Base-by-base conservation (phyloP, 306 rosid genomes). In the Vigna trinervia region DNA sequence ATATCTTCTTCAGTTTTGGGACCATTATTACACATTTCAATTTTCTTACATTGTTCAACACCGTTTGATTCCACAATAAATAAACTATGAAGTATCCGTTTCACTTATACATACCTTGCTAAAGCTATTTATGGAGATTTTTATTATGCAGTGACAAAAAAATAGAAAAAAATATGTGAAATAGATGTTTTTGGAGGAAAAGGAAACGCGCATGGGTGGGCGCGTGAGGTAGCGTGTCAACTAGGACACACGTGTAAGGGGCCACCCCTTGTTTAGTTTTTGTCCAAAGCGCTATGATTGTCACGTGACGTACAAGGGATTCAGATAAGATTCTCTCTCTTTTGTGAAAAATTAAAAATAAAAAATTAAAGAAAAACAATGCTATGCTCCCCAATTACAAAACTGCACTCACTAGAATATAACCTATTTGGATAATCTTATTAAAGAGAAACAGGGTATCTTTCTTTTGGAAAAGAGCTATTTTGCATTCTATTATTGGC, bases 211-310 rank as follows among this genome's bases (percentile, higher is more conserved):
- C 26, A 34, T 23, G 1, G 19, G 13, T 17, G 3, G 6, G 80
- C 74, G 81, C 81, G 81, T 78, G 71, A 47, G 20, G 7, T 8
- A 34, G 53, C 56, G 81, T n/a, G 50, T 45, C 14, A 17, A 56
- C 4, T 30, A 34, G 45, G 63, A 28, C 66, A 50, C 83, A 38
- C 66, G 65, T 50, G 82, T 38, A 23, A 48, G 65, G 71, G 57
- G 73, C 1, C 46, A 45, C 48, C 6, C 6, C 60, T 12, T 1
- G 13, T 68, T 43, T 78, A 4, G n/a, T 46, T 57, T 30, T 47
- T 34, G 82, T 32, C 60, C 77, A 34, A 20, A 69, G 28, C 1
- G 77, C 7, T 0, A 78, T 69, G 62, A 56, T 78, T 69, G 53
- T 78, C 69, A 78, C 62, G 82, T 57, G 76, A 45, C 4, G 26